These are phyloP conservation scores for Arthrobotrys musiformis DNA, from an alignment of 2,329 filamentous ascomycete species.

Conservation along the genomic window DNA sequence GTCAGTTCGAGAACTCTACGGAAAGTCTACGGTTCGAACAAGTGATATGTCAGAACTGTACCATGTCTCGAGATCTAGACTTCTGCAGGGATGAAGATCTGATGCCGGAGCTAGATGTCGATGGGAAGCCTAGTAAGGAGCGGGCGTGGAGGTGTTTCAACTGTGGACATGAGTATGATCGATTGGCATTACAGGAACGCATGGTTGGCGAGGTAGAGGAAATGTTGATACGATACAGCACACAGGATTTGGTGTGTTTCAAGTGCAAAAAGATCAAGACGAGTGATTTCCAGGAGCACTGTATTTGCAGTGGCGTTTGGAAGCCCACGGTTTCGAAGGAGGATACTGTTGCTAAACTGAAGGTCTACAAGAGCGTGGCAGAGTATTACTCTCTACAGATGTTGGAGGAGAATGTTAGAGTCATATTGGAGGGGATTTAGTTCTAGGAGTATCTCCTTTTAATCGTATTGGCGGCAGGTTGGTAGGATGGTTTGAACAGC, in stretches of 20 bases:
- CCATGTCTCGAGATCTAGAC: slow-evolving; percentile 86
- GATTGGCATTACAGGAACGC: slow-evolving; percentile 83
- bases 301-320: slow-evolving; percentile 91
- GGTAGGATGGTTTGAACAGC: not conserved
- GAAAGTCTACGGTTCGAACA: slow-evolving; percentile 77
- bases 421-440: slow-evolving; percentile 64
- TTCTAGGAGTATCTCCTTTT: not conserved
- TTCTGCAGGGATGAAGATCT: slow-evolving; percentile 89
- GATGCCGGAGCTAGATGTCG: slow-evolving; percentile 66
- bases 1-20: slow-evolving; percentile 86
- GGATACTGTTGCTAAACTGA: slow-evolving; percentile 73
- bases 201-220: slow-evolving; percentile 81
- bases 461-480: not conserved
- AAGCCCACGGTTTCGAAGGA: slow-evolving; percentile 74
- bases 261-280: slow-evolving; percentile 77
- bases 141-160: slow-evolving; percentile 75
- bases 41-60: slow-evolving; percentile 89
- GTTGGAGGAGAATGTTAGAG: slow-evolving; percentile 78
- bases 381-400: slow-evolving; percentile 83
- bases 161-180: slow-evolving; percentile 79
- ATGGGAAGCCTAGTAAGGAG: slow-evolving; percentile 59
- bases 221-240: slow-evolving; percentile 80
- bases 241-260: slow-evolving; percentile 86
- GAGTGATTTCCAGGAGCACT: slow-evolving; percentile 97
- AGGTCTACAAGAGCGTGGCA: slow-evolving; percentile 78